Evolutionary conservation across 73 alveolate genomes (phyloP).

Genomic region (Paramecium octaurelia): DNA sequence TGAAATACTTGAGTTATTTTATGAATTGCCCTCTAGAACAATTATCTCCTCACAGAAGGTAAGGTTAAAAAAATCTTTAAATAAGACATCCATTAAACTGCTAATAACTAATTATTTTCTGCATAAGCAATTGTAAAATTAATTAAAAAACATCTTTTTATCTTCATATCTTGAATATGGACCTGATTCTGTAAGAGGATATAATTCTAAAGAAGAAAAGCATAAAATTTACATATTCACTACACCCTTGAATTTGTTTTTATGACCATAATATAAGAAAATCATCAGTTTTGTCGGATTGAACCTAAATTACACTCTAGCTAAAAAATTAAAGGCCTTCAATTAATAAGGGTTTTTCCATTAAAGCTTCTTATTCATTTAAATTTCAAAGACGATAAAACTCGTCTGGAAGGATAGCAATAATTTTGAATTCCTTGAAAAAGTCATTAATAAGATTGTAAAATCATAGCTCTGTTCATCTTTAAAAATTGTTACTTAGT

Average conservation of each 20-base stretch:
- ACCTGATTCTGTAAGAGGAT: background rate
- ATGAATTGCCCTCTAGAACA: background rate
- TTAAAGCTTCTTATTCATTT: background rate
- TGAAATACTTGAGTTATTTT: background rate
- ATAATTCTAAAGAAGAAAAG: background rate
- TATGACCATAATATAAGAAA: background rate
- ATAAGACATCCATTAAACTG: background rate
- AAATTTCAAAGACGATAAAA: background rate
- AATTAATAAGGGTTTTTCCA: background rate
- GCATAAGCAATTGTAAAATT: background rate
- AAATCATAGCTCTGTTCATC: background rate
- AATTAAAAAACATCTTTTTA: background rate
- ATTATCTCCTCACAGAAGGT: background rate
- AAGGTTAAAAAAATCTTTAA: background rate
- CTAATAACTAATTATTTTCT: background rate
- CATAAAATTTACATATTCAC: background rate
- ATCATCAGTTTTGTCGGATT: background rate
- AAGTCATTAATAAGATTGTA: background rate
- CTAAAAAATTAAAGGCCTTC: background rate
- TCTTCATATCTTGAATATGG: background rate
- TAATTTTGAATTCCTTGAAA: background rate
- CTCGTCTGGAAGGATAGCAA: background rate
- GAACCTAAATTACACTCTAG: background rate
- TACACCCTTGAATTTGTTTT: background rate
- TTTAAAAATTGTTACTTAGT: background rate